phyloP scores from a whole-genome alignment of 73 alveolate genomes.

The Paramecium tetraurelia region DNA sequence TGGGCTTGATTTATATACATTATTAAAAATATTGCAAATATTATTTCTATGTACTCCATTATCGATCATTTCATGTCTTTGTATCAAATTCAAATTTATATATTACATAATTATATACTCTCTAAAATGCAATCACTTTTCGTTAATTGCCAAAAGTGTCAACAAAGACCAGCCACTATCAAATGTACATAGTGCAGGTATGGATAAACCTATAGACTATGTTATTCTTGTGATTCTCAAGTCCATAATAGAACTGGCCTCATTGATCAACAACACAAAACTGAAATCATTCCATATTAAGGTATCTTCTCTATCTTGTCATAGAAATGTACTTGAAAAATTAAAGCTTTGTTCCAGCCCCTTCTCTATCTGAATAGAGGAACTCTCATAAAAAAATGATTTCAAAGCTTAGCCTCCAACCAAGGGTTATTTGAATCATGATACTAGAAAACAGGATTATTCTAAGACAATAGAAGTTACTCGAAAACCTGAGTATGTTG shows the following conservation, averaged over 20 bases:
- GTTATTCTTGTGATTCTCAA: constrained; percentile 27
- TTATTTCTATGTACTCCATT: not conserved
- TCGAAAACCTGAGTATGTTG: constrained; percentile 9
- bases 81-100: not conserved
- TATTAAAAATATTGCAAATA: not conserved
- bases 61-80: not conserved
- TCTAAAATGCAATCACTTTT: constrained; percentile 28
- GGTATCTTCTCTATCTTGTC: not conserved
- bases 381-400: constrained; percentile 29
- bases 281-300: constrained; percentile 41
- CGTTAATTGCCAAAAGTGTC: constrained; percentile 25
- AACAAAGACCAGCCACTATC: constrained; percentile 44
- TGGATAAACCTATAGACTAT: not conserved
- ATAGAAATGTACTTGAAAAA: constrained; percentile 35
- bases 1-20: constrained; percentile 56
- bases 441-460: not conserved
- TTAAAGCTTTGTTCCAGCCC: not conserved
- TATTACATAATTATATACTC: not conserved
- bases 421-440: not conserved
- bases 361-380: constrained; percentile 11
- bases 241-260: constrained; percentile 46
- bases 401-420: constrained; percentile 44
- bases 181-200: constrained; percentile 43
- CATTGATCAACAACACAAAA: constrained; percentile 35
- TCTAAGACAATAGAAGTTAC: not conserved